These are phyloP conservation scores for Myriosclerotinia curreyana DNA, from an alignment of 2,329 filamentous ascomycete genomes.

Conservation along the genomic window DNA sequence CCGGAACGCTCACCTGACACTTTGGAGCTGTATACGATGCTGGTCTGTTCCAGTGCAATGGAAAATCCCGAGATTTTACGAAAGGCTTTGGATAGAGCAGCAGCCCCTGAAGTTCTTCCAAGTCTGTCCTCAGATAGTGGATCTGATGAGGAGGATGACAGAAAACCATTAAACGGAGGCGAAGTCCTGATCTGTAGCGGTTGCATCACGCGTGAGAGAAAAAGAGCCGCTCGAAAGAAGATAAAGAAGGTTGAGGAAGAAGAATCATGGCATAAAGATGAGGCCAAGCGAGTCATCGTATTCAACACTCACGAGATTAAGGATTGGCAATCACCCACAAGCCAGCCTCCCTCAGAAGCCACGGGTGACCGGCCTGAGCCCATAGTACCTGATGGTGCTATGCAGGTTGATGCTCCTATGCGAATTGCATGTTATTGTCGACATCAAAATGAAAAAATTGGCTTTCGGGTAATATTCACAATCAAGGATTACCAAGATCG, in stretches of 20 bases:
- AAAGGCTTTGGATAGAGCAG: slow-evolving; percentile 53
- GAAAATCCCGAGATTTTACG: slow-evolving; percentile 63
- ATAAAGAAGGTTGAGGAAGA: slow-evolving; percentile 91
- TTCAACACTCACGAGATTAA: slow-evolving; percentile 89
- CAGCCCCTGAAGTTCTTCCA: slow-evolving; percentile 37
- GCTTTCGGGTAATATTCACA: slow-evolving; percentile 92
- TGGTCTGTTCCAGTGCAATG: slow-evolving; percentile 94
- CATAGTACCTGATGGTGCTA: slow-evolving; percentile 55
- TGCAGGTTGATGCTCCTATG: slow-evolving; percentile 85
- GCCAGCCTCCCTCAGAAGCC: slow-evolving; percentile 48
- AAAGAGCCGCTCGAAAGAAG: slow-evolving; percentile 89
- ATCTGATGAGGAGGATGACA: slow-evolving; percentile 48
- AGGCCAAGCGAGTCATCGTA: slow-evolving; percentile 78
- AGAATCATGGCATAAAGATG: slow-evolving; percentile 77
- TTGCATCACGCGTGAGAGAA: slow-evolving; percentile 89
- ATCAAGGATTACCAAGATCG: slow-evolving; percentile 77
- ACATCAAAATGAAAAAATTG: slow-evolving; percentile 89
- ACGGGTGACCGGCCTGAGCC: slow-evolving; percentile 47
- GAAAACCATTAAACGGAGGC: slow-evolving; percentile 81
- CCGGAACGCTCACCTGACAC: slow-evolving; percentile 67
- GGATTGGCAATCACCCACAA: slow-evolving; percentile 68
- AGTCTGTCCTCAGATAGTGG: slow-evolving; percentile 27
- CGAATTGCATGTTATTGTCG: slow-evolving; percentile 96
- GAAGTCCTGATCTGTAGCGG: slow-evolving; percentile 87
- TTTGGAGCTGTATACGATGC: slow-evolving; percentile 72